A percentile compares a stretch with the other conserved stretches of the same genome.
Conservation (phyloP, 2,329 filamentous ascomycete genomes). For the Claviceps sp. region DNA sequence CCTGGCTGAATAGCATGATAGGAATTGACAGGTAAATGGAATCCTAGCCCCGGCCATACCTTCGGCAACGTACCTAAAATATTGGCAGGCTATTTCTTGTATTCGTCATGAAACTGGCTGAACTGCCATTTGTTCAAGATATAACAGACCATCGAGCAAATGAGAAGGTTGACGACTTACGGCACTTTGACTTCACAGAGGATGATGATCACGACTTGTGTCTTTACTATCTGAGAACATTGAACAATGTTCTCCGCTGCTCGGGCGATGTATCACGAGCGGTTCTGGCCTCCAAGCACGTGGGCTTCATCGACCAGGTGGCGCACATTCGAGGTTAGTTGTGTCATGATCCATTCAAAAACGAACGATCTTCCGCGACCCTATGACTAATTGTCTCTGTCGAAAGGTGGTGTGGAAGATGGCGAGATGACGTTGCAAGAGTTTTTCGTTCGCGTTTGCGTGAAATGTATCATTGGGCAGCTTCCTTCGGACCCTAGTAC, state of each 20-base stretch:
- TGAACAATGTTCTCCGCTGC: slow-evolving; percentile 61
- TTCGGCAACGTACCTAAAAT: slow-evolving; percentile 1
- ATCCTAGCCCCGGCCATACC: not conserved
- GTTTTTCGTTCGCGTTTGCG: slow-evolving; percentile 52
- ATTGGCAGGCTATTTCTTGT: slow-evolving; percentile 42
- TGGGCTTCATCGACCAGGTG: slow-evolving; percentile 15
- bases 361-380: not conserved
- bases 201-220: slow-evolving; percentile 64
- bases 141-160: slow-evolving; percentile 5
- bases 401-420: slow-evolving; percentile 34
- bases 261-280: slow-evolving; percentile 55
- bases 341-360: too few relatives aligned
- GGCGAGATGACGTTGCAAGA: slow-evolving; percentile 50
- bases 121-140: slow-evolving; percentile 35
- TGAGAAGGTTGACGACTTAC: slow-evolving; percentile 9
- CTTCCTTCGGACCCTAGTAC: slow-evolving; percentile 9
- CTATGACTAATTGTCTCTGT: slow-evolving; percentile 9
- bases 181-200: slow-evolving; percentile 23
- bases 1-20: slow-evolving; percentile 61
- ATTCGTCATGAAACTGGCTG: slow-evolving; percentile 44
- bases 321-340: slow-evolving; percentile 38
- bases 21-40: slow-evolving; percentile 47
- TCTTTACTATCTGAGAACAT: slow-evolving; percentile 62
- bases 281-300: slow-evolving; percentile 48
- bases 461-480: slow-evolving; percentile 40